Evolutionary conservation across 179 eudicot species (phyloP), one percentile per base, ranked within the genome.

Genomic region (Silene coronaria): DNA sequence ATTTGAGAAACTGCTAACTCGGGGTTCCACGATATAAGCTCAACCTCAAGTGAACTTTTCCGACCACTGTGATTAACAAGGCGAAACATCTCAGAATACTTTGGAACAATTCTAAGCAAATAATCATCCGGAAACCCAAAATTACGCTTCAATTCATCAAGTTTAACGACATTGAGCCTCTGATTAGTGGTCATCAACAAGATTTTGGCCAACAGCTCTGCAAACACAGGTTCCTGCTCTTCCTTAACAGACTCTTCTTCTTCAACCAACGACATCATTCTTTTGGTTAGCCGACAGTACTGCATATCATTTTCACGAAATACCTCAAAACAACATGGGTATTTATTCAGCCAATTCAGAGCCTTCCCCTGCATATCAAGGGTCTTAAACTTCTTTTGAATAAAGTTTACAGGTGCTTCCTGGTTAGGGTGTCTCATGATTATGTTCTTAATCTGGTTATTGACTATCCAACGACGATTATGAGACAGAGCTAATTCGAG

Each of bases 91-190:
- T 94, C 91, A 67, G 94, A 82, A 80, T 89, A 78, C 70, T 90
- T 94, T 46, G 98, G 91, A 32, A 92, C 82, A n/a, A 90, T 80
- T 80, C 97, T 89, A 34, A 90, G 79, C 79, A 94, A 66, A 81
- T 88, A 94, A 89, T 94, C 98, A 88, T 94, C 98, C 0, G 98
- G 97, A 63, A 94, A 85, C 16, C 98, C 97, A 5, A 88, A 88
- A 80, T 78, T 89, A 70, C 98, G 86, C 86, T 85, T 90, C 80
- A 93, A 74, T 73, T 89, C 98, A 77, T 85, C 85, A 17, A 91
- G 77, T 70, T 91, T 93, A 55, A 79, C 70, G 9, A 93, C 88
- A 80, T 87, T 93, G 38, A 93, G 90, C 79, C 89, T 91, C 53
- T 80, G 89, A 67, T 89, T 90, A 23, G 79, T 69, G 81, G 85